Conservation (phyloP, 1,284 basidiomycete genomes). For the Wolfiporia cocos region DNA sequence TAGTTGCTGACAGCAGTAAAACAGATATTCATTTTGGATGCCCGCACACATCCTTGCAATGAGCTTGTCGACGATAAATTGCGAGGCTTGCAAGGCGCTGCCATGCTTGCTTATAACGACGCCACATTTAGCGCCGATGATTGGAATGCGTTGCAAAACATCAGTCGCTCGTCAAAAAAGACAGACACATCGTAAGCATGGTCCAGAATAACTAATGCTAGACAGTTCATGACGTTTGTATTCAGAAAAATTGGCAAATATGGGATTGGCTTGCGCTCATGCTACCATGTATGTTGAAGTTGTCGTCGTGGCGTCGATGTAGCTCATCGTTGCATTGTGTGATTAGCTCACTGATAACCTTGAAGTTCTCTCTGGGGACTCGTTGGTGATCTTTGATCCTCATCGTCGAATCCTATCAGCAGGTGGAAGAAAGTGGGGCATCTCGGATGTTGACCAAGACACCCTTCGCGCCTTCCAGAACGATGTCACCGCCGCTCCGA, state of each 20-base stretch:
- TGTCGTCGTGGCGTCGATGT: not conserved
- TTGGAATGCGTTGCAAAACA: conserved; percentile 37
- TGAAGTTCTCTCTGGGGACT: conserved; percentile 38
- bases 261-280: conserved; percentile 44
- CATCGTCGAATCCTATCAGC: conserved; percentile 25
- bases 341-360: conserved; percentile 42
- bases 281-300: conserved; percentile 36
- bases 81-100: conserved; percentile 35
- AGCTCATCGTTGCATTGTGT: not conserved
- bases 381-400: conserved; percentile 40
- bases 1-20: not conserved
- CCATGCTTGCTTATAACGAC: conserved; percentile 42
- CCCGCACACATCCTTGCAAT: conserved; percentile 22
- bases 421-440: conserved; percentile 26
- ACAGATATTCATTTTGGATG: conserved; percentile 39
- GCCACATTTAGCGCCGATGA: conserved; percentile 33
- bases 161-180: conserved; percentile 42
- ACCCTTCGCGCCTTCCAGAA: conserved; percentile 27
- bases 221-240: not conserved
- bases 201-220: not conserved
- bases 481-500: conserved; percentile 15
- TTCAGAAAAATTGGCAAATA: conserved; percentile 47
- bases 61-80: conserved; percentile 25
- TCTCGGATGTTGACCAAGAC: conserved; percentile 17
- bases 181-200: conserved; percentile 34